A percentile compares a stretch with the other conserved stretches of the same genome.
phyloP scores from a whole-genome alignment of 1,284 basidiomycete genomes.

The Cutaneotrichosporon cutaneum region DNA sequence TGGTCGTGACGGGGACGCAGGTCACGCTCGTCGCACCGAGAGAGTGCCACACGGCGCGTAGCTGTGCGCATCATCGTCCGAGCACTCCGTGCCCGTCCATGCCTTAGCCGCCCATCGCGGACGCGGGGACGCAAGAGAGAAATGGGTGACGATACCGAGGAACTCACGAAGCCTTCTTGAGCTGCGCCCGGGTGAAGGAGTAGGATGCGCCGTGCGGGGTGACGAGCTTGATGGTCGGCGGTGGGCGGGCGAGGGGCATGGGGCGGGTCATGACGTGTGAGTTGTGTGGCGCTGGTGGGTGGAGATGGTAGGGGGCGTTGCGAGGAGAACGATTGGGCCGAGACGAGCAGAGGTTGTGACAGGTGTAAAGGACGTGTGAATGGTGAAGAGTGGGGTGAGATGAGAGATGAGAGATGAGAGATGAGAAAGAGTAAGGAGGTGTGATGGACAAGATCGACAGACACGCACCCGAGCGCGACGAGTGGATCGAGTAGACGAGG shows the following conservation, averaged over 20 bases:
- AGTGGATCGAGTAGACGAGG: not conserved
- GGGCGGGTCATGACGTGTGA: not conserved
- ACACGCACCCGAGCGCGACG: no score
- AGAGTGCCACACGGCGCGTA: no score
- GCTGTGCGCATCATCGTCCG: no score
- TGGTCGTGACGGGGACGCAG: no score
- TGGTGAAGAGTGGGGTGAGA: not conserved
- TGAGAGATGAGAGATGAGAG: not conserved
- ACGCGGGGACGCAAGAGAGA: not conserved
- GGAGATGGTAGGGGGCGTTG: not conserved
- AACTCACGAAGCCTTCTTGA: constrained; percentile 3
- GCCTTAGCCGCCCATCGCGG: no score
- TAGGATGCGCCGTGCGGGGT: constrained; percentile 3
- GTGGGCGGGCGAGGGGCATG: not conserved
- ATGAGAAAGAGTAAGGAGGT: not conserved
- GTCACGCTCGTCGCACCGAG: no score
- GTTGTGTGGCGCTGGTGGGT: not conserved
- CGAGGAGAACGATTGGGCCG: not conserved
- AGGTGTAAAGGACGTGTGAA: not conserved
- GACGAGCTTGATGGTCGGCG: not conserved
- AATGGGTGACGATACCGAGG: not conserved
- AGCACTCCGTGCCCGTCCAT: no score
- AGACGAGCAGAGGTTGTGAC: not conserved
- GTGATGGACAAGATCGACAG: no score
- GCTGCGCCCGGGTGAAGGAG: not conserved